Evolutionary conservation across 2,329 filamentous ascomycete genomes (phyloP), one percentile per base, ranked within the genome.

Genomic region (Talaromyces sp.): DNA sequence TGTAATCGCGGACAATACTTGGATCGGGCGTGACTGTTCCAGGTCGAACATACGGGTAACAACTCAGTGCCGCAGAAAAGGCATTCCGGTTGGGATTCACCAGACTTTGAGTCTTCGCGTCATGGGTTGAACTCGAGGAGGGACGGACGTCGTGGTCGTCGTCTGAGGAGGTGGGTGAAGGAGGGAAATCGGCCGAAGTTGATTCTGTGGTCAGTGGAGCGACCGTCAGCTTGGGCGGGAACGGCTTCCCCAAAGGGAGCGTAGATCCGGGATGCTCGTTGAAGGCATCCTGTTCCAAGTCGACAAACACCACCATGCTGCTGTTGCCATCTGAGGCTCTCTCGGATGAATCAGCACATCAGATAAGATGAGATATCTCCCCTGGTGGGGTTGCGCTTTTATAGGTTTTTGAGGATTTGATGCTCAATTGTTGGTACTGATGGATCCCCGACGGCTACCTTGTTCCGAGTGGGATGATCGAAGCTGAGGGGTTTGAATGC

Each of bases 281-380:
- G 57, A 70, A 62, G 24, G 61, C 65, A 64, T 75, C 68, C 39
- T 70, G 67, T 39, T 76, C 75, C 54, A 75, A 68, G 62, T 79
- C 75, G 63, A 78, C 70, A 64, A 77, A 78, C 40, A 79, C 74
- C 60, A 78, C 77, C 77, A 80, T 56, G 33, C 49, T 52, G 50
- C 62, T 56, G 32, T 42, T 51, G 55, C 61, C 58, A 64, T 64
- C 51, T 47, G 55, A 61, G 47, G 47, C 47, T 8, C 30, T 49
- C 45, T 27, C n/a, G n/a, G 51, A 46, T 52, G 20, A 49, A 56
- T 62, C 62, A 66, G 51, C 54, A 24, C 58, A 64, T 64, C 55
- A 58, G 60, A 62, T 61, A 63, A 62, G 57, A 59, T 55, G 33
- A 37, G 27, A 43, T 49, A 47, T 54, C 44, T 27, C 39, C 36